Conservation (phyloP, 306 rosid species). For the Quercus variabilis region DNA sequence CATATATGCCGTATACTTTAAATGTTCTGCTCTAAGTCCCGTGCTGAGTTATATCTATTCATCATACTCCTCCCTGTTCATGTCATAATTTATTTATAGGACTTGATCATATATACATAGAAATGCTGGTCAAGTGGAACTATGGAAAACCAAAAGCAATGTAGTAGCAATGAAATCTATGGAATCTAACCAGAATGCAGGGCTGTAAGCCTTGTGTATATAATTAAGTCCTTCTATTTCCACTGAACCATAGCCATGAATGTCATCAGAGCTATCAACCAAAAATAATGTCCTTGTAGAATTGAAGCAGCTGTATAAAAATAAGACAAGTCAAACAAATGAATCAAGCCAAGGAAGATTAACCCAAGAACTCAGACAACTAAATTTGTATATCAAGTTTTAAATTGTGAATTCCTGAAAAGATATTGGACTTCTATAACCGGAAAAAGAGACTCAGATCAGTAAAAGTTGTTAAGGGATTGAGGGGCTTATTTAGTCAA, state of each 20-base stretch:
- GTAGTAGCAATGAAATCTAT: neutral
- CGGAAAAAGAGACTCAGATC: neutral
- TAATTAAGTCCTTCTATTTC: constrained; percentile 18
- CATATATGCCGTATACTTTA: too few relatives aligned
- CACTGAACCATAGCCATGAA: constrained; percentile 21
- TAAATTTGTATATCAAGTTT: neutral
- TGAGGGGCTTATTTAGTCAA: neutral
- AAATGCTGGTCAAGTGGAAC: neutral
- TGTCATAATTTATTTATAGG: neutral
- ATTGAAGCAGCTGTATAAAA: constrained; percentile 38
- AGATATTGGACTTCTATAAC: neutral
- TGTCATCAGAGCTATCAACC: constrained; percentile 29
- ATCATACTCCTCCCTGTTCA: neutral
- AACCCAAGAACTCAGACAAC: neutral
- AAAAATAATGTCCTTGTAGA: constrained; percentile 30
- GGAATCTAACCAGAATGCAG: neutral
- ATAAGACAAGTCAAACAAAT: neutral
- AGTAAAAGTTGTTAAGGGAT: neutral
- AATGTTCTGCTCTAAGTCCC: neutral
- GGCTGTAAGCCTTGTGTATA: neutral
- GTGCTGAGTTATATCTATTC: neutral
- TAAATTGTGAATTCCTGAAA: neutral
- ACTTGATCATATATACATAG: neutral
- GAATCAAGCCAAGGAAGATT: neutral
- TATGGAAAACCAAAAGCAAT: neutral